A percentile compares a stretch with the other conserved stretches of the same genome.
Conservation (phyloP, 2,329 filamentous ascomycete species). For the Orbilia oligospora region DNA sequence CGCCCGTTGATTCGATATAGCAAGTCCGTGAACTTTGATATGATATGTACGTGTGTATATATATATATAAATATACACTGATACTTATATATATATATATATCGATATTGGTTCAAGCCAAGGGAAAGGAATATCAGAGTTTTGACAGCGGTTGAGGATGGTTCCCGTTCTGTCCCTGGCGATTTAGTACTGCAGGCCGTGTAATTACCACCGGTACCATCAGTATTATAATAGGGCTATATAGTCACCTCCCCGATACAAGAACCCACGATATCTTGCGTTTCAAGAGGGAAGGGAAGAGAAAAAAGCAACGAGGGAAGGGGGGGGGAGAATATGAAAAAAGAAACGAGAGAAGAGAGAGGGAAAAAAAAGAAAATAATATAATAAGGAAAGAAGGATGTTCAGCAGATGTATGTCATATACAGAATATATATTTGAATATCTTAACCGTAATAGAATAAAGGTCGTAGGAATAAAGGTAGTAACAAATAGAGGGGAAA, state of each 20-base stretch:
- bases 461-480: background rate
- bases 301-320: constrained; percentile 22
- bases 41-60: background rate
- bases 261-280: constrained; percentile 49
- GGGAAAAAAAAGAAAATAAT: background rate
- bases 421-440: constrained; percentile 20
- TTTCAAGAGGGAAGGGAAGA: constrained; percentile 54
- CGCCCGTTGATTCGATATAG: constrained; percentile 23
- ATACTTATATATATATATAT: background rate
- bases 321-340: constrained; percentile 13
- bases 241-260: constrained; percentile 55
- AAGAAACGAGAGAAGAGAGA: constrained; percentile 10
- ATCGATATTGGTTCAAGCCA: constrained; percentile 18
- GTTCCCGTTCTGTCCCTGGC: constrained; percentile 59
- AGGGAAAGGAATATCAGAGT: constrained; percentile 48
- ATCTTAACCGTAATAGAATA: background rate
- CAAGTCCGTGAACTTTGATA: constrained; percentile 5
- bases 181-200: constrained; percentile 56
- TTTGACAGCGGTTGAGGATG: constrained; percentile 58
- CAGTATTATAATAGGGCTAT: constrained; percentile 57
- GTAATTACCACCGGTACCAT: constrained; percentile 61
- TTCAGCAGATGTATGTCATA: constrained; percentile 41
- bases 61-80: background rate
- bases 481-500: no score
- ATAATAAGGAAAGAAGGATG: background rate